These are phyloP conservation scores for Phytophthora foliorum DNA, from an alignment of 352 stramenopile genomes.

Conservation along the genomic window DNA sequence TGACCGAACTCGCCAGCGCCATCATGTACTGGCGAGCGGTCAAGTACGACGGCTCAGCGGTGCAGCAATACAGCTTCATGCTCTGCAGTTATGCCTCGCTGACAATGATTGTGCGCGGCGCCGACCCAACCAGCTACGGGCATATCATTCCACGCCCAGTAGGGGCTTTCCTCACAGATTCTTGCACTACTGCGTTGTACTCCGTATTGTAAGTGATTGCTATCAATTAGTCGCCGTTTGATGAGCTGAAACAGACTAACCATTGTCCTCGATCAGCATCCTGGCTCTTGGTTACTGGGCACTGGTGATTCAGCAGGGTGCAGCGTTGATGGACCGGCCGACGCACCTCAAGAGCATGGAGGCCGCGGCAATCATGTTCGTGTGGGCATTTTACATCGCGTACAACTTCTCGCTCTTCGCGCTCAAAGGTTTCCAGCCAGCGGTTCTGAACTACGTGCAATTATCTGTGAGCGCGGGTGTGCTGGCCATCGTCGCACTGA, in stretches of 20 bases:
- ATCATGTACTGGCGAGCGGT: constrained; percentile 37
- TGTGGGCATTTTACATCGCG: constrained; percentile 44
- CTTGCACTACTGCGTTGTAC: constrained; percentile 46
- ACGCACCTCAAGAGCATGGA: constrained; percentile 35
- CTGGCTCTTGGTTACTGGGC: constrained; percentile 44
- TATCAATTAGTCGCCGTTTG: too few relatives aligned
- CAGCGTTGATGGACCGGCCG: constrained; percentile 22
- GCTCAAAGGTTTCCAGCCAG: constrained; percentile 45
- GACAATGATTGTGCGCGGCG: constrained; percentile 37
- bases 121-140: constrained; percentile 42
- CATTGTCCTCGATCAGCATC: constrained; percentile 26
- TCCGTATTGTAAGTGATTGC: constrained; percentile 43
- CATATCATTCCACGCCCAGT: constrained; percentile 40
- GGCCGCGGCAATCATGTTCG: constrained; percentile 24
- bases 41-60: constrained; percentile 26
- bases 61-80: constrained; percentile 44
- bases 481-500: constrained; percentile 24
- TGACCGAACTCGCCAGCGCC: constrained; percentile 25
- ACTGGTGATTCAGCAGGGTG: constrained; percentile 42
- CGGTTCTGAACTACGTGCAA: constrained; percentile 39
- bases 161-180: constrained; percentile 35
- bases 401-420: constrained; percentile 40
- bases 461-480: constrained; percentile 35
- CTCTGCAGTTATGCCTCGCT: constrained; percentile 44
- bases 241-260: constrained; percentile 6